Base-by-base conservation (phyloP, 805 yeast genomes). In the Saccharomycopsis guyanensis region DNA sequence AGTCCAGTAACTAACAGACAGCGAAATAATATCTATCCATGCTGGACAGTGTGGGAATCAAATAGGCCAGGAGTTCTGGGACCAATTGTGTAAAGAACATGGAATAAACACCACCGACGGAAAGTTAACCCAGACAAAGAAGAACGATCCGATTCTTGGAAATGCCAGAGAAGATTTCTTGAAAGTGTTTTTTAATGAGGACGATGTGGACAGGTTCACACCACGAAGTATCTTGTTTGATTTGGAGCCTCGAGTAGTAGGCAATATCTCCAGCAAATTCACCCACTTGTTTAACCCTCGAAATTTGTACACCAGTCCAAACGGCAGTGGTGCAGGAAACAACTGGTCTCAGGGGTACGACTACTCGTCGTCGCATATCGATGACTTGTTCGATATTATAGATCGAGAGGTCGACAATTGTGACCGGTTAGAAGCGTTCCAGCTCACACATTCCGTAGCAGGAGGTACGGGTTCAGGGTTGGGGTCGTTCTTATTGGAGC, bases 401-500 rank as follows among this genome's bases (percentile, higher is more conserved):
- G 96, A 88, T 58, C 73, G 93, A 46, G 97, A 93, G 57, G 72
- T 88, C 35, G 99, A 93, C 58, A 80, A 84, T 27, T 82, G 95
- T 54, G 97, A 94, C 53, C 82, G 82, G 46, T 66, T 88, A 44
- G 93, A 89, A 53, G 95, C 94, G 3, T 93, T 93, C 62, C 95
- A 88, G 68, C 66, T 93, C 53, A 63, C 89, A 43, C 98, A 93
- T 64, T 84, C 96, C 3, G 95, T 93, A 3, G 97, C 97, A 0
- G 99, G 99, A 32, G 99, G 99, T 34, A 93, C 98, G 0, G 99
- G 99, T 0, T 85, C 96, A 0, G 98, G 99, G 2, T 76, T 88
- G 32, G 98, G 98, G 0, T 85, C 95, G 0, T 75, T 75, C 47
- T 55, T 93, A 38, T 64, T 93, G 33, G 97, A 93, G 60, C 68